Evolutionary conservation across 2,329 filamentous ascomycete species (phyloP), one percentile per base, ranked within the genome.

Genomic region (Massarina eburnea): DNA sequence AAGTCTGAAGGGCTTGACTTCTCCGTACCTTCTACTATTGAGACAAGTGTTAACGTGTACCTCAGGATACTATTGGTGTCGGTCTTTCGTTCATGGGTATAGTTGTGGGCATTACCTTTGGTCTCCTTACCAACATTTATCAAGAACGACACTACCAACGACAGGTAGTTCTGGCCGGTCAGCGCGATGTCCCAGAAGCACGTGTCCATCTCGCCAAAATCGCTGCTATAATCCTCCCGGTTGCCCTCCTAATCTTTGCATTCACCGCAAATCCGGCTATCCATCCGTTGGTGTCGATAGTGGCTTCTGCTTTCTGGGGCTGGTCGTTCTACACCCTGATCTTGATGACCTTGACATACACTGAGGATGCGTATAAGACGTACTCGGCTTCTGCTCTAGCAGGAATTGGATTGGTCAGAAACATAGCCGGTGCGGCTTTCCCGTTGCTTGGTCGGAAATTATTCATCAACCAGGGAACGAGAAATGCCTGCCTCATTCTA

Each of bases 271-370:
- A 51, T 7, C 55, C 62, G 2, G 12, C 42, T 1, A 50, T 68
- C 8, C 62, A 63, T 22, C 56, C 60, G 0, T 70, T 80, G 40
- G 71, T 78, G 3, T 76, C 78, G 0, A 73, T 80, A 4, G 55
- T 80, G 12, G 76, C 75, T 2, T 75, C 73, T 0, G 68, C 72
- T 0, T 71, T 78, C 15, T 79, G 78, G 62, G 78, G 77, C 0
- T 76, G 74, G 64, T 73, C 71, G 4, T 78, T 79, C 50, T 77
- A 78, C 41, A 73, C 73, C 1, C 66, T 80, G 0, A 78, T 78
- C 37, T 63, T 79, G 3, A 76, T 76, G 67, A 75, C 75, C 1
- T 70, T 76, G 27, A 74, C 71, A 4, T 78, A 76, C 48, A 76
- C 74, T 2, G 74, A 77, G 42, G 76, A 78, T 48, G 71, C 73